Percentiles rank a stretch among this genome's conserved stretches.
These are phyloP conservation scores for Apiospora malaysiana DNA, from an alignment of 2,329 filamentous ascomycete genomes.

Conservation along the genomic window DNA sequence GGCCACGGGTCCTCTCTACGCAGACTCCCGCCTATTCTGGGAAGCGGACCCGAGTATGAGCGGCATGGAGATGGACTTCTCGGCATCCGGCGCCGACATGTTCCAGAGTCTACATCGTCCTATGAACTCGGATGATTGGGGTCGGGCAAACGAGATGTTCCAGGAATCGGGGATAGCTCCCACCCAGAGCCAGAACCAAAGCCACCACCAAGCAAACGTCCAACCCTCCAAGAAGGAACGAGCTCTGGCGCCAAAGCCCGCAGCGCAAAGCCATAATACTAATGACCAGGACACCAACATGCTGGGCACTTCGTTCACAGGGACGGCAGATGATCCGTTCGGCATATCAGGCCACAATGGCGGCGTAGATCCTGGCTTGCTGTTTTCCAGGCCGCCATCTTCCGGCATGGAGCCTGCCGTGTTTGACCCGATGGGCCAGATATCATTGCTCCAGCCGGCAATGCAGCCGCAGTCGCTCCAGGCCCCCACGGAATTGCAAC, in stretches of 20 bases:
- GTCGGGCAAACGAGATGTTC: constrained; percentile 59
- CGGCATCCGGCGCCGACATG: constrained; percentile 48
- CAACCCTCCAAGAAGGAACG: constrained; percentile 49
- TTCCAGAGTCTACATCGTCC: constrained; percentile 49
- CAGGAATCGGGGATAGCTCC: constrained; percentile 50
- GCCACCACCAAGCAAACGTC: neutral
- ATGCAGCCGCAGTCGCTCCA: constrained; percentile 30
- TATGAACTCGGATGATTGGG: constrained; percentile 63
- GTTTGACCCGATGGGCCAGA: constrained; percentile 38
- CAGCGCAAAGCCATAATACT: constrained; percentile 47
- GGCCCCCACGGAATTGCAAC: constrained; percentile 36
- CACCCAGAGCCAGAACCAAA: constrained; percentile 36
- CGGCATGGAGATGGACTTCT: constrained; percentile 66
- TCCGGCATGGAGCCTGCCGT: constrained; percentile 50
- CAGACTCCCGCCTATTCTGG: constrained; percentile 58
- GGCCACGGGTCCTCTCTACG: constrained; percentile 52
- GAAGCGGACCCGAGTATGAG: constrained; percentile 57
- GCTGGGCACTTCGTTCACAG: constrained; percentile 49
- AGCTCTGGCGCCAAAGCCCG: constrained; percentile 57
- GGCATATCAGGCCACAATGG: constrained; percentile 50
- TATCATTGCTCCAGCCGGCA: constrained; percentile 34
- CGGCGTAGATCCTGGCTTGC: constrained; percentile 64
- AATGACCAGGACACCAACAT: constrained; percentile 44
- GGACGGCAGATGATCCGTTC: constrained; percentile 58
- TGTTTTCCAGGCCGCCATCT: constrained; percentile 60